Conservation (phyloP, 192 early-diverging fungal species). For the Umbelopsis sp. region DNA sequence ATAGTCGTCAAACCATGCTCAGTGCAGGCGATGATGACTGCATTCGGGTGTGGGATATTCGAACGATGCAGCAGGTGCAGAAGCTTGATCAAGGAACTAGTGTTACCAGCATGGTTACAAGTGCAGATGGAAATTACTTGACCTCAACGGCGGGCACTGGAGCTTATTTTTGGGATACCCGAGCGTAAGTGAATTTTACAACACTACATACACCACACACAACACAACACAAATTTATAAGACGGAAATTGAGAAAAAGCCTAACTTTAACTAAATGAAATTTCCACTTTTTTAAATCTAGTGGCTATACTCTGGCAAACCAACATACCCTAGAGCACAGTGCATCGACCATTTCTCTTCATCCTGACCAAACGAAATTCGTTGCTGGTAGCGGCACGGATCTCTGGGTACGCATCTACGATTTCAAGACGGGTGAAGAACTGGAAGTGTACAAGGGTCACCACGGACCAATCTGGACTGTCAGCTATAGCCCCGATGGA, state of each 20-base stretch:
- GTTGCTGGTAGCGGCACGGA: slow-evolving; percentile 82
- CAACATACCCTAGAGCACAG: slow-evolving; percentile 49
- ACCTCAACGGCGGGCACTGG: slow-evolving; percentile 78
- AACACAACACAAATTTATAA: no score
- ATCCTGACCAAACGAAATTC: slow-evolving; percentile 77
- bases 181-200: slow-evolving; percentile 49
- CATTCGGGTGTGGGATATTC: slow-evolving; percentile 75
- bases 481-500: slow-evolving; percentile 91
- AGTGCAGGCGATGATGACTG: slow-evolving; percentile 65
- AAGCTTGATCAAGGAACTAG: slow-evolving; percentile 63
- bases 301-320: slow-evolving; percentile 10
- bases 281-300: neutral
- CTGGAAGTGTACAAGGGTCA: slow-evolving; percentile 89
- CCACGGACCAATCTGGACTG: slow-evolving; percentile 88
- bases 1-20: slow-evolving; percentile 54
- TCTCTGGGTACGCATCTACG: slow-evolving; percentile 84
- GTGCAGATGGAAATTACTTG: slow-evolving; percentile 74
- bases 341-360: slow-evolving; percentile 80
- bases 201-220: no score
- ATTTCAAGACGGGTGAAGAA: slow-evolving; percentile 77
- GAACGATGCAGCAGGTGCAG: slow-evolving; percentile 62
- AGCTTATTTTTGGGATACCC: slow-evolving; percentile 73
- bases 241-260: no score
- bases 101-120: slow-evolving; percentile 76
- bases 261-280: no score